Evolutionary conservation across 768 basidiomycete species (phyloP).

Genomic region (Coprinopsis strossmayeri): DNA sequence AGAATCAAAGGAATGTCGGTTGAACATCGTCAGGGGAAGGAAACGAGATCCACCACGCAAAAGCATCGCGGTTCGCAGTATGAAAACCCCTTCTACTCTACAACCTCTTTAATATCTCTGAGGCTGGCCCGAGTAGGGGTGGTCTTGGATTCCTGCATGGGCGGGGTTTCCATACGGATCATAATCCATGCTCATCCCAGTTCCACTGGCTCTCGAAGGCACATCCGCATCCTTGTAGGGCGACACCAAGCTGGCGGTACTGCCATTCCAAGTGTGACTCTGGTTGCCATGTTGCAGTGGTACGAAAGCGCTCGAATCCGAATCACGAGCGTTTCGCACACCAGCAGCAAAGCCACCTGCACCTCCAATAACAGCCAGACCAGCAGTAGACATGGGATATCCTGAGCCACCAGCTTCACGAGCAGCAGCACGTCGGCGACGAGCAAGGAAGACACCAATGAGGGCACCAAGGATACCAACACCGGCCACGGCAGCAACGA

Average conservation of each 20-base stretch:
- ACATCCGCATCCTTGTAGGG: constrained; percentile 26
- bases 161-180: constrained; percentile 26
- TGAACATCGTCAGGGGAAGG: too few species aligned
- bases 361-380: constrained; percentile 19
- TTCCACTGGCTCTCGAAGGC: constrained; percentile 18
- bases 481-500: constrained; percentile 11
- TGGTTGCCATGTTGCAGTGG: constrained; percentile 61
- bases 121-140: not conserved
- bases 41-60: not conserved
- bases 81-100: not conserved
- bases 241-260: constrained; percentile 37
- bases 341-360: constrained; percentile 21
- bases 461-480: constrained; percentile 11
- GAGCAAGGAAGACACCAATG: constrained; percentile 13
- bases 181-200: constrained; percentile 27
- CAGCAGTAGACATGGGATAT: constrained; percentile 17
- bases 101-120: constrained; percentile 1
- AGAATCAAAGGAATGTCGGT: too few species aligned
- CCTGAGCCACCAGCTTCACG: not conserved
- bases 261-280: constrained; percentile 54
- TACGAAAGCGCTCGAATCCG: constrained; percentile 65
- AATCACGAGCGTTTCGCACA: constrained; percentile 25
- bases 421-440: constrained; percentile 8
- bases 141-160: constrained; percentile 7
- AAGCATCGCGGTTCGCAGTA: not conserved